phyloP scores from a whole-genome alignment of 2,329 filamentous ascomycete genomes.

The Trichoderma sp. region DNA sequence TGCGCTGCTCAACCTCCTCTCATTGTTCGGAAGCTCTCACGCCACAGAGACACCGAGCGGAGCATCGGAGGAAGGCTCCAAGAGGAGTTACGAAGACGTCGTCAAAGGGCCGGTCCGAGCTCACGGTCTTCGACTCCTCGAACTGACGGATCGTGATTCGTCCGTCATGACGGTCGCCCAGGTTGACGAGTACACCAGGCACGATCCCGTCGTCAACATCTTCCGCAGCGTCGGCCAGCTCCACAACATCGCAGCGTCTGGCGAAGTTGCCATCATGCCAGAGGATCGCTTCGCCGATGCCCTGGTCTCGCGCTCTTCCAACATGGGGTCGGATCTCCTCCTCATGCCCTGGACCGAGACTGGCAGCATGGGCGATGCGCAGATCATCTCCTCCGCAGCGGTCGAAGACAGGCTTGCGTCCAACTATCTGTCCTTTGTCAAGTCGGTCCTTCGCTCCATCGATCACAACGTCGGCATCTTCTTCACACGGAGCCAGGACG shows the following conservation, averaged over 20 bases:
- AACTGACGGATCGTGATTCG: constrained; percentile 88
- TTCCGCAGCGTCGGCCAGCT: constrained; percentile 87
- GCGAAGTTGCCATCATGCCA: constrained; percentile 77
- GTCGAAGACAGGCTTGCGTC: constrained; percentile 45
- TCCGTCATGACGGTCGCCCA: constrained; percentile 94
- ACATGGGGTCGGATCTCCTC: constrained; percentile 71
- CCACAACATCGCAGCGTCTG: constrained; percentile 79
- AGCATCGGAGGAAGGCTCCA: constrained; percentile 30
- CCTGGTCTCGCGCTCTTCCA: constrained; percentile 68
- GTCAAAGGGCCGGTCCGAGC: constrained; percentile 57
- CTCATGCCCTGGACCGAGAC: constrained; percentile 90
- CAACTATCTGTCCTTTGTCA: constrained; percentile 74
- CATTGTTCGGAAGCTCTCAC: constrained; percentile 64
- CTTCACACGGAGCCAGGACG: constrained; percentile 63
- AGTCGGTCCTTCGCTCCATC: constrained; percentile 62
- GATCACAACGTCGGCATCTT: constrained; percentile 79
- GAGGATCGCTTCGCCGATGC: constrained; percentile 78
- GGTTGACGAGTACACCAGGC: constrained; percentile 68
- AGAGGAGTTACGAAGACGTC: constrained; percentile 36
- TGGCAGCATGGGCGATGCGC: constrained; percentile 68
- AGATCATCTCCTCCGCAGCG: constrained; percentile 34
- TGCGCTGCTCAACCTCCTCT: constrained; percentile 78
- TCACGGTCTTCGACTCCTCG: constrained; percentile 82
- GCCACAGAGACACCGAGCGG: constrained; percentile 31
- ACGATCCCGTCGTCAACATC: constrained; percentile 86